Evolutionary conservation across 768 basidiomycete genomes (phyloP), one percentile per base, ranked within the genome.

Genomic region (Imleria badia): DNA sequence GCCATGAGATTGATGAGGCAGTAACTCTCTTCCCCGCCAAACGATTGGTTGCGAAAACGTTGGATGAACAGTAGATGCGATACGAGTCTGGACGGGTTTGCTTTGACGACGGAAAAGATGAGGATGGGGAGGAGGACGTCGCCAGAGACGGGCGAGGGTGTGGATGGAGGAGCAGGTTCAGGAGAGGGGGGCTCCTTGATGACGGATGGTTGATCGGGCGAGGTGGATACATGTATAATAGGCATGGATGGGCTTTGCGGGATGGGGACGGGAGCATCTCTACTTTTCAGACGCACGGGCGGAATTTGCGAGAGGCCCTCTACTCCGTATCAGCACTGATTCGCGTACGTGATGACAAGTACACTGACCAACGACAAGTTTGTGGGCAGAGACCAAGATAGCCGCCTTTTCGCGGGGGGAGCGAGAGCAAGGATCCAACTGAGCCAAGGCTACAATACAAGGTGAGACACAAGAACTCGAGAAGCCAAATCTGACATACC

Each of bases 1-100:
- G 96, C 96, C 78, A 95, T 85, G 36, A 97, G 76, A 71, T 97
- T 98, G 69, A 98, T 90, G 38, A 96, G 79, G 54, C 94, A 98
- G 64, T 94, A 99, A 45, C 85, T 86, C 63, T 92, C 91, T 65
- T 98, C 94, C 1, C 85, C 83, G 1, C 66, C 68, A 48, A 66
- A 62, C 3, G 55, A 39, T 35, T 64, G 64, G 36, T 73, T 71
- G 19, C 73, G 63, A 52, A 69, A 68, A 3, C 66, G 61, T 48
- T 69, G 52, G 58, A 73, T 56, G 68, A 72, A 54, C 67, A 73
- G 62, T 72, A 84, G 52, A 75, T 75, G 65, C 0, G 81, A 81
- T n/a, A 81, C 81, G 0, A 98, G 80, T 54, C 84, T 86, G 1
- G 85, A 77, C 1, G 97, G 96, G 66, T 98, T 98, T 13, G 91